phyloP scores from a whole-genome alignment of 163 green algal species.

The Coccomyxa subellipsoidea region DNA sequence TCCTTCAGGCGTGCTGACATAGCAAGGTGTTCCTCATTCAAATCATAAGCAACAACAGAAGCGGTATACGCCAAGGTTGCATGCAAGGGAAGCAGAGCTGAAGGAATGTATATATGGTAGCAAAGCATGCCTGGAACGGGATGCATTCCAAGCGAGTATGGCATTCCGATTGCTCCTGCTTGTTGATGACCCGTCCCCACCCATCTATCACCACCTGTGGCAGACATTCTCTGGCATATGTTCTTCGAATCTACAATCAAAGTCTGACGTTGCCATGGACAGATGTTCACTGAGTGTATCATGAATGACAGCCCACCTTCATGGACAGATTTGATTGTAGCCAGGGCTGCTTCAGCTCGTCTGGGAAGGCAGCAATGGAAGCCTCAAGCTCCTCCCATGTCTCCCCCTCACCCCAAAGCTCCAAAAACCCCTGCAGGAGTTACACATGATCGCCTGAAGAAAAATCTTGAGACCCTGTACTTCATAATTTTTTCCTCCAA shows the following conservation, averaged over 20 bases:
- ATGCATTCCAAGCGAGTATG: constrained; percentile 52
- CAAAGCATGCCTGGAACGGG: constrained; percentile 34
- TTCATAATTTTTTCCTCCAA: neutral
- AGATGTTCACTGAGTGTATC: no score
- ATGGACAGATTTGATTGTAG: constrained; percentile 37
- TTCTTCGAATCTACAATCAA: neutral
- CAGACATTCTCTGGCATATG: neutral
- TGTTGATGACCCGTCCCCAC: constrained; percentile 41
- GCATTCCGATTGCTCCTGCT: constrained; percentile 51
- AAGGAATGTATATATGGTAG: neutral
- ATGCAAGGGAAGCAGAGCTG: neutral
- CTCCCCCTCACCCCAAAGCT: constrained; percentile 79
- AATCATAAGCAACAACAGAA: no score
- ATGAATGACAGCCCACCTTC: neutral
- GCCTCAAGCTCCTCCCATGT: constrained; percentile 60
- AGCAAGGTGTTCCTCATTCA: no score
- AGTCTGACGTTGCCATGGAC: neutral
- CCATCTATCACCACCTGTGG: constrained; percentile 51
- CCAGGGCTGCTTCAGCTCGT: constrained; percentile 35
- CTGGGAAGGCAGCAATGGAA: constrained; percentile 43
- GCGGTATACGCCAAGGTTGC: neutral
- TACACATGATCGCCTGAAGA: neutral
- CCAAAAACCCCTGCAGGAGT: constrained; percentile 55
- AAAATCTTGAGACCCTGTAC: neutral
- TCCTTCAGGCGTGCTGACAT: neutral